These are phyloP conservation scores for Yamadazyma atlantica DNA, from an alignment of 1,139 yeast genomes.

Conservation along the genomic window DNA sequence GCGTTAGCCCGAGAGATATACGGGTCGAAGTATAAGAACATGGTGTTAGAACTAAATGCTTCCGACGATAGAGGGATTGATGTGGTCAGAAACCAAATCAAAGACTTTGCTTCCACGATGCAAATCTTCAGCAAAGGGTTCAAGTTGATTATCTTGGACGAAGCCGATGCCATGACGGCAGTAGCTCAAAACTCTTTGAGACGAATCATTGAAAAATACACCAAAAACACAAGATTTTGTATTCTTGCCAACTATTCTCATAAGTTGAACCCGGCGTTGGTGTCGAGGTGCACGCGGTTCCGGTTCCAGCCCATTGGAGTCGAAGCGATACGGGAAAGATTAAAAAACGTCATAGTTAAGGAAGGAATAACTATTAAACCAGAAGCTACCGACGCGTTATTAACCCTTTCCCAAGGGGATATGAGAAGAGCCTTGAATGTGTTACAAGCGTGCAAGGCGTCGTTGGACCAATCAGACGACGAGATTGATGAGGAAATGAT, in stretches of 20 bases:
- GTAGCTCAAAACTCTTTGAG: constrained; percentile 93
- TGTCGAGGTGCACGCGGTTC: constrained; percentile 93
- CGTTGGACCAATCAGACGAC: constrained; percentile 51
- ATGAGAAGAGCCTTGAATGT: constrained; percentile 96
- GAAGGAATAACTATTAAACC: constrained; percentile 61
- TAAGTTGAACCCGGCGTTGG: constrained; percentile 89
- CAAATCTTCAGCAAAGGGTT: constrained; percentile 84
- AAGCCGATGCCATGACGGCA: constrained; percentile 98
- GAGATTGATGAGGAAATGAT: constrained; percentile 69
- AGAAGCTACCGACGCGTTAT: constrained; percentile 65
- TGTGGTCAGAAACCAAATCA: constrained; percentile 81
- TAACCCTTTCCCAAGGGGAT: constrained; percentile 81
- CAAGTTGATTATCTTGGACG: constrained; percentile 90
- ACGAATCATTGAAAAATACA: constrained; percentile 88
- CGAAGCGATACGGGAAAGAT: constrained; percentile 65
- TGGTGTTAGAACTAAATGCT: constrained; percentile 90
- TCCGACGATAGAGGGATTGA: constrained; percentile 81
- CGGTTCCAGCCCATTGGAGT: constrained; percentile 81
- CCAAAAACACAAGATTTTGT: constrained; percentile 93
- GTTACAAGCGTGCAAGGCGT: constrained; percentile 89
- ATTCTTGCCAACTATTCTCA: constrained; percentile 95
- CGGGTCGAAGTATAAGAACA: constrained; percentile 77
- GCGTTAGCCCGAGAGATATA: constrained; percentile 92
- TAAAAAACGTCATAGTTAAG: constrained; percentile 63
- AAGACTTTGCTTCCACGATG: constrained; percentile 83